Conservation (phyloP, 305 asterid species). For the Rubia occidens region DNA sequence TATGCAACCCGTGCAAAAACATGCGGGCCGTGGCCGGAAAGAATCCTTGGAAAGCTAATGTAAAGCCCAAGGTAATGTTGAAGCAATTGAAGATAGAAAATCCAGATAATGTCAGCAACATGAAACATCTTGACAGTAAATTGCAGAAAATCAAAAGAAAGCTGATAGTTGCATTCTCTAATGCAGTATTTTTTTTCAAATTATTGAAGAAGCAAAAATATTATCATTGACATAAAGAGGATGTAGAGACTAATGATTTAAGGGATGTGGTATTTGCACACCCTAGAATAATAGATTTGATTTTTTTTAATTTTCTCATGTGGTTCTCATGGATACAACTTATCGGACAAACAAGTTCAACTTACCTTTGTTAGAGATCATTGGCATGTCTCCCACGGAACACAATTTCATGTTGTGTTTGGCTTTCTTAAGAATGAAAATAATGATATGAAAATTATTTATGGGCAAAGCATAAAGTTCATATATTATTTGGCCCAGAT, state of each 20-base stretch:
- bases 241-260: neutral
- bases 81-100: neutral
- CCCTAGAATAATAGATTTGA: neutral
- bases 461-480: neutral
- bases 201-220: neutral
- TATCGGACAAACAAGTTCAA: neutral
- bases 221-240: neutral
- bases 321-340: neutral
- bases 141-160: neutral
- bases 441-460: neutral
- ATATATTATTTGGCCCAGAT: neutral
- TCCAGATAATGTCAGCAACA: neutral
- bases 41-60: neutral
- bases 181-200: neutral
- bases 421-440: neutral
- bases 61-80: neutral
- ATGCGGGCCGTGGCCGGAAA: too few relatives aligned
- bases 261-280: neutral
- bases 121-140: neutral
- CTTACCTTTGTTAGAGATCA: neutral
- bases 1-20: too few relatives aligned
- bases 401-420: neutral
- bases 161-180: neutral
- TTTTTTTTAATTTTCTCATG: neutral
- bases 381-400: neutral